Evolutionary conservation across 2,329 filamentous ascomycete species (phyloP), one percentile per base, ranked within the genome.

Genomic region (Pseudogymnoascus destructans): DNA sequence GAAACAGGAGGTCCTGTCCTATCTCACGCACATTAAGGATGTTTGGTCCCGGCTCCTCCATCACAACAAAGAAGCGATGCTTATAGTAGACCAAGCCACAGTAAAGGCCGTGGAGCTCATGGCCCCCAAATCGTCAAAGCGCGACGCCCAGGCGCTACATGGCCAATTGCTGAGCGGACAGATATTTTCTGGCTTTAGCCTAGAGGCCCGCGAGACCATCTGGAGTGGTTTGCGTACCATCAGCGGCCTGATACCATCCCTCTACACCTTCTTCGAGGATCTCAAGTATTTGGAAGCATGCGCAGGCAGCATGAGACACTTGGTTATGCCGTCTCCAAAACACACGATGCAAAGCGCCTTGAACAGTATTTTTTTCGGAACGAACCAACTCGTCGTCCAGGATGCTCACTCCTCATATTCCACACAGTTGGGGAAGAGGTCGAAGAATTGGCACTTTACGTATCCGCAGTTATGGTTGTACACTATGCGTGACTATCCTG

Each of bases 101-200:
- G 64, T 73, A 13, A 65, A 70, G 59, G 63, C 57, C 15, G 62
- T 73, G 32, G 61, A 73, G 61, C 62, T 69, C 5, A 67, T 58
- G 21, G 67, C 68, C n/a, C 70, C 66, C 52, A 58, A 64, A 10
- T 63, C 61, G 11, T 71, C 61, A 30, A 62, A 27, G 60, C 59
- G 30, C 23, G 68, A 72, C 63, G 35, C 56, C 19, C 46, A 60
- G 49, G 60, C 42, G 32, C 62, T 72, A 57, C 63, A 68, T 57
- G n/a, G n/a, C n/a, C n/a, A n/a, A n/a, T n/a, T n/a, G n/a, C n/a
- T n/a, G n/a, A n/a, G n/a, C n/a, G n/a, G n/a, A n/a, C n/a, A n/a
- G n/a, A n/a, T n/a, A n/a, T n/a, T n/a, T n/a, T n/a, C n/a, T n/a
- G n/a, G n/a, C n/a, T n/a, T n/a, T n/a, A n/a, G n/a, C n/a, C n/a